Evolutionary conservation across 2,329 filamentous ascomycete genomes (phyloP).

Genomic region (Colletotrichum paranaense): DNA sequence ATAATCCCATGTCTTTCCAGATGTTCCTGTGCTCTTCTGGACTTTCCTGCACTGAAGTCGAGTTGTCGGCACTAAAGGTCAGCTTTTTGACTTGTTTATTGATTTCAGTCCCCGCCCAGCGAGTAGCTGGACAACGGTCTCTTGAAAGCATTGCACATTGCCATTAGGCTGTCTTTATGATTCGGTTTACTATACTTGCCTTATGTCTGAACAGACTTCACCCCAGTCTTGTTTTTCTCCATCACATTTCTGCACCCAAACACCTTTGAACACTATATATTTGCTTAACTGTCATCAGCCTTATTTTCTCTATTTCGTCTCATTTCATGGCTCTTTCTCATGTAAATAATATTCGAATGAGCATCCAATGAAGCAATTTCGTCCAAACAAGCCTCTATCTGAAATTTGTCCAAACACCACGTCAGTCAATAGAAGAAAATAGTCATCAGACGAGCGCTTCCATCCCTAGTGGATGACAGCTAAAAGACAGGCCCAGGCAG

Average conservation of each 20-base stretch:
- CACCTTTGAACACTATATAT: too few species aligned
- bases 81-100: neutral
- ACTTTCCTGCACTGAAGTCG: neutral
- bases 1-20: too few species aligned
- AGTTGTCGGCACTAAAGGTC: neutral
- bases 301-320: neutral
- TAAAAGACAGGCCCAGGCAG: too few species aligned
- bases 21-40: neutral
- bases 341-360: rapidly evolving
- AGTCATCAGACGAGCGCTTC: neutral
- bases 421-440: neutral
- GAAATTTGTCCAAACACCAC: neutral
- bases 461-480: neutral
- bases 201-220: too few species aligned
- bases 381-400: neutral
- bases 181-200: too few species aligned
- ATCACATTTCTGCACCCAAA: too few species aligned
- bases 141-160: too few species aligned
- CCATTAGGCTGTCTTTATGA: too few species aligned
- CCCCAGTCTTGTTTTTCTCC: too few species aligned
- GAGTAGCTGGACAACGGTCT: neutral
- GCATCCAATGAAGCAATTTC: neutral
- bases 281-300: too few species aligned
- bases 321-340: neutral
- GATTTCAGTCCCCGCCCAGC: neutral